Percentiles rank a stretch among this genome's conserved stretches.
Conservation (phyloP, 164 flowering plant species). For the Nymphaea colorata region DNA sequence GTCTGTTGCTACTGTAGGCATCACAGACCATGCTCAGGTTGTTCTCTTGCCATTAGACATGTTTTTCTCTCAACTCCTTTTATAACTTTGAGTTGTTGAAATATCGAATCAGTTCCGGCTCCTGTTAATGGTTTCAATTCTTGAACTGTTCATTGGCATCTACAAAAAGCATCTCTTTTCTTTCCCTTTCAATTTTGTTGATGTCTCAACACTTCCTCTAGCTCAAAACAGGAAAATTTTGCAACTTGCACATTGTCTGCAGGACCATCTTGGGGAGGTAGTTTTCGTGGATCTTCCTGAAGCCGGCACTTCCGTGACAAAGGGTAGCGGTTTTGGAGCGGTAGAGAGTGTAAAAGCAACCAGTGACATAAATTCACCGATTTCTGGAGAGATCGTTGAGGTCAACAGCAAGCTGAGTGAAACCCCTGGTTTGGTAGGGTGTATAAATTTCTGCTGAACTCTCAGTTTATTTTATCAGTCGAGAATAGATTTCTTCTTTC, state of each 20-base stretch:
- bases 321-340: slow-evolving; percentile 67
- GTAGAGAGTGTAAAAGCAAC: slow-evolving; percentile 99
- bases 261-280: slow-evolving; percentile 47
- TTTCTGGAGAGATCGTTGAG: slow-evolving; percentile 85
- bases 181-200: neutral
- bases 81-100: too few species aligned
- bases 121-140: neutral
- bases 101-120: too few species aligned
- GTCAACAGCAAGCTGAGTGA: slow-evolving; percentile 65
- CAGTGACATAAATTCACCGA: slow-evolving; percentile 89
- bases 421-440: slow-evolving; percentile 68
- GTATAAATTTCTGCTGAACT: neutral
- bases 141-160: neutral
- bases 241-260: neutral
- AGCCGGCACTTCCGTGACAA: slow-evolving; percentile 32
- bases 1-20: slow-evolving; percentile 75
- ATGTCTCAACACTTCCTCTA: neutral
- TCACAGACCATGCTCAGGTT: slow-evolving; percentile 97
- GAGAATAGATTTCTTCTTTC: neutral
- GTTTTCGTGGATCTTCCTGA: slow-evolving; percentile 97
- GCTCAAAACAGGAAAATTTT: neutral
- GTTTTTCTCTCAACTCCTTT: too few species aligned
- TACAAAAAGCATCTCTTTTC: too few species aligned
- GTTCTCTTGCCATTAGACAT: neutral
- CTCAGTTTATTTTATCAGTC: neutral